phyloP scores from a whole-genome alignment of 176 grass and related monocot species.

The Areca catechu region DNA sequence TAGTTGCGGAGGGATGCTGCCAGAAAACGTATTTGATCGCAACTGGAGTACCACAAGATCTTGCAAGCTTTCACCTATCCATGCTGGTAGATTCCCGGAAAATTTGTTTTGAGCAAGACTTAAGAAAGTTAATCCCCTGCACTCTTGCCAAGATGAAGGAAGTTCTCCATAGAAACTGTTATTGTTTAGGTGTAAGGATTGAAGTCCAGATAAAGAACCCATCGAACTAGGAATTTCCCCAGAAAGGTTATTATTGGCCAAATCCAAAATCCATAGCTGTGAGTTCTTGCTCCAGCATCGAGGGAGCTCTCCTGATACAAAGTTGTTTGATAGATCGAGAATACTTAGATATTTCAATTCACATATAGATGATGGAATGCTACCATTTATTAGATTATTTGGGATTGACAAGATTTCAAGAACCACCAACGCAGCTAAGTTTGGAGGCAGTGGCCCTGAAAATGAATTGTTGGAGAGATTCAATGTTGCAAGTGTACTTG shows the following conservation, averaged over 20 bases:
- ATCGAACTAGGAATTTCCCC: too few species aligned
- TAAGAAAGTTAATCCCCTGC: slow-evolving; percentile 11
- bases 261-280: too few species aligned
- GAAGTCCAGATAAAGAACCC: too few species aligned
- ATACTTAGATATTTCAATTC: not conserved
- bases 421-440: not conserved
- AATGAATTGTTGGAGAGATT: slow-evolving; percentile 33
- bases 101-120: slow-evolving; percentile 30
- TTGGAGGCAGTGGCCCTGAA: slow-evolving; percentile 8
- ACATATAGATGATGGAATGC: slow-evolving; percentile 29
- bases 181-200: slow-evolving; percentile 19
- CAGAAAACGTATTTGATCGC: too few species aligned
- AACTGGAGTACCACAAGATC: too few species aligned
- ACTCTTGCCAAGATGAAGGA: slow-evolving; percentile 20
- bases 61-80: slow-evolving; percentile 2
- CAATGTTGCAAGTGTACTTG: not conserved
- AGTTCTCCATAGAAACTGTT: slow-evolving; percentile 23
- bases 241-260: too few species aligned
- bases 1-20: too few species aligned
- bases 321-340: too few species aligned
- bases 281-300: too few species aligned
- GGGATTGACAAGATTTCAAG: slow-evolving; percentile 1
- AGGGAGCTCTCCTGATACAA: too few species aligned
- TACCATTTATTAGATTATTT: slow-evolving; percentile 22
- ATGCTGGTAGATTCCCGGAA: slow-evolving; percentile 22